These are phyloP conservation scores for Neopestalotiopsis clavispora DNA, from an alignment of 2,329 filamentous ascomycete species.

Conservation along the genomic window DNA sequence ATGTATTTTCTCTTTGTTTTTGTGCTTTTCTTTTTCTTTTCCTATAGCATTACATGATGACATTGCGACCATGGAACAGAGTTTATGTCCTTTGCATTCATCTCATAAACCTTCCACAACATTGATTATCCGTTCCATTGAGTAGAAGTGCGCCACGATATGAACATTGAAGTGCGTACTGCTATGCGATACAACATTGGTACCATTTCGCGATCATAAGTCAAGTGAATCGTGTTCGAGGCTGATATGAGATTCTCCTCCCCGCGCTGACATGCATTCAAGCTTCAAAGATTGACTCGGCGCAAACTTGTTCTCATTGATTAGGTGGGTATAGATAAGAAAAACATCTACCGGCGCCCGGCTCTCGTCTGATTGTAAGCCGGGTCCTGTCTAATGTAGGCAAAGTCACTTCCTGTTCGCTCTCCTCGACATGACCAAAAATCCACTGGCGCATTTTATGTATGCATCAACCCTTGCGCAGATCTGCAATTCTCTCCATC, in stretches of 20 bases:
- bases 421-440: not conserved
- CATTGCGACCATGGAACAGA: conserved; percentile 16
- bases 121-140: no score
- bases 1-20: conserved; percentile 39
- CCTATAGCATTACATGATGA: conserved; percentile 33
- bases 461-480: conserved; percentile 11
- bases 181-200: no score
- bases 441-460: not conserved
- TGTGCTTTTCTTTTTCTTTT: conserved; percentile 37
- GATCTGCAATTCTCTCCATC: conserved; percentile 7
- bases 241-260: not conserved
- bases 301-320: not conserved
- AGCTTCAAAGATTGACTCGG: not conserved
- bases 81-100: conserved; percentile 1
- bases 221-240: no score
- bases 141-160: no score
- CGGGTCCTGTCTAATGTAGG: no score
- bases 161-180: no score
- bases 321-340: not conserved
- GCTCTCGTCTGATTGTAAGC: not conserved
- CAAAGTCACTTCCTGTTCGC: no score
- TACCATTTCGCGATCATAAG: no score
- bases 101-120: not conserved
- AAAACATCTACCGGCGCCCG: not conserved
- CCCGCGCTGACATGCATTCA: not conserved